Percentiles rank a stretch among this genome's conserved stretches.
Evolutionary conservation across 2,329 filamentous ascomycete species (phyloP).

Genomic region (Colletotrichum cereale): DNA sequence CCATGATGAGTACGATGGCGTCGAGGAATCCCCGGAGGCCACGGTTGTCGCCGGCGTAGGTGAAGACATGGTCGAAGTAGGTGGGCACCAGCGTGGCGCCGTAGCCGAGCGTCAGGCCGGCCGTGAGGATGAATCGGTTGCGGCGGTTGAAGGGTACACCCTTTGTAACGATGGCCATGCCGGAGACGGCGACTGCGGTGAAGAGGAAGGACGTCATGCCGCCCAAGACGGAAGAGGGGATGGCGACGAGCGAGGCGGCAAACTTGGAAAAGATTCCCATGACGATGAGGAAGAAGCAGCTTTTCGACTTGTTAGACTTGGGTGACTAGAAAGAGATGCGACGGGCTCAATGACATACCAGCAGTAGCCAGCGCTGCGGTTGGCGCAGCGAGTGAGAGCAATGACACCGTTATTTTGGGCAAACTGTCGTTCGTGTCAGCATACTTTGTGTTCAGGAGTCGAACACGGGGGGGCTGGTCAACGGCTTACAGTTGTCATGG

Average conservation of each 20-base stretch:
- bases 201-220: slow-evolving; percentile 86
- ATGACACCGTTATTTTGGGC: slow-evolving; percentile 91
- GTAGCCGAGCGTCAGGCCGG: slow-evolving; percentile 79
- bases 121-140: slow-evolving; percentile 85
- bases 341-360: slow-evolving; percentile 52
- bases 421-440: slow-evolving; percentile 56
- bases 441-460: not conserved
- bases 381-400: slow-evolving; percentile 83
- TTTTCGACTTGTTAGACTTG: not conserved
- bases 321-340: not conserved
- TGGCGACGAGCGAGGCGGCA: slow-evolving; percentile 81
- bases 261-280: slow-evolving; percentile 90
- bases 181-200: slow-evolving; percentile 80
- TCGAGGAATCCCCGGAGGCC: slow-evolving; percentile 80
- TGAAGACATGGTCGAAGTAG: slow-evolving; percentile 80
- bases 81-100: slow-evolving; percentile 74
- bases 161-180: slow-evolving; percentile 80
- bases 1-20: slow-evolving; percentile 78
- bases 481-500: slow-evolving; percentile 70
- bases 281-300: slow-evolving; percentile 79
- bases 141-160: slow-evolving; percentile 81
- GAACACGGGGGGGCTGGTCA: no score
- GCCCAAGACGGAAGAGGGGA: slow-evolving; percentile 75
- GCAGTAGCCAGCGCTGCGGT: slow-evolving; percentile 83
- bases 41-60: slow-evolving; percentile 76